These are phyloP conservation scores for Botrytis pseudocinerea DNA, from an alignment of 2,329 filamentous ascomycete genomes.

Conservation along the genomic window DNA sequence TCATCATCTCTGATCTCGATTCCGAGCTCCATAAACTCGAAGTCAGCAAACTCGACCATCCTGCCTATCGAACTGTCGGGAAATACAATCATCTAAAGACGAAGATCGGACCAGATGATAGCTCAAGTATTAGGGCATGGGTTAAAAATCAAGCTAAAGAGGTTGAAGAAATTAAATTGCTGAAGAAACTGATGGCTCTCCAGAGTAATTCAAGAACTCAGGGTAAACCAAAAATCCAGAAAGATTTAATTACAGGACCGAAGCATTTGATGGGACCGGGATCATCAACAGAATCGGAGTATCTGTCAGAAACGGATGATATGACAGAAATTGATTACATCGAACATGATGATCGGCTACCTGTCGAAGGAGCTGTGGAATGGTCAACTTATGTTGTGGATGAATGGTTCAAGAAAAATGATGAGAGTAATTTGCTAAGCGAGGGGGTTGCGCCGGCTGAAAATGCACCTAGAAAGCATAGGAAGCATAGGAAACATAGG, in stretches of 20 bases:
- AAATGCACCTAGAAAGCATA: neutral
- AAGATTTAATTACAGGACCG: neutral
- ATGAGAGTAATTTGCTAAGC: neutral
- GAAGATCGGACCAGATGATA: neutral
- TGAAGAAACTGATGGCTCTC: neutral
- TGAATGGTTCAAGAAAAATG: neutral
- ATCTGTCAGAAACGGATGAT: neutral
- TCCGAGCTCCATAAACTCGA: neutral
- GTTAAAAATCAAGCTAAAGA: no score
- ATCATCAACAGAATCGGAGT: neutral
- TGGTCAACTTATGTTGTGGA: neutral
- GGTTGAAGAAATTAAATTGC: neutral
- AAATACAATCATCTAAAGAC: neutral
- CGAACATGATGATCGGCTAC: neutral
- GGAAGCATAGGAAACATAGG: neutral
- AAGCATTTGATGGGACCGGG: no score
- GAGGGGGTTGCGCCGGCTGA: neutral
- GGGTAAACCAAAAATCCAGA: neutral
- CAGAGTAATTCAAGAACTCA: neutral
- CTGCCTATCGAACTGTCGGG: neutral
- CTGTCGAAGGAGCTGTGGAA: neutral
- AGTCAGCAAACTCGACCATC: neutral
- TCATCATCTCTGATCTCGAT: neutral
- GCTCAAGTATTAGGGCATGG: neutral
- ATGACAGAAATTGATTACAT: neutral